These are phyloP conservation scores for Speleostelium caveatum DNA, from an alignment of 78 protist species.

Conservation along the genomic window DNA sequence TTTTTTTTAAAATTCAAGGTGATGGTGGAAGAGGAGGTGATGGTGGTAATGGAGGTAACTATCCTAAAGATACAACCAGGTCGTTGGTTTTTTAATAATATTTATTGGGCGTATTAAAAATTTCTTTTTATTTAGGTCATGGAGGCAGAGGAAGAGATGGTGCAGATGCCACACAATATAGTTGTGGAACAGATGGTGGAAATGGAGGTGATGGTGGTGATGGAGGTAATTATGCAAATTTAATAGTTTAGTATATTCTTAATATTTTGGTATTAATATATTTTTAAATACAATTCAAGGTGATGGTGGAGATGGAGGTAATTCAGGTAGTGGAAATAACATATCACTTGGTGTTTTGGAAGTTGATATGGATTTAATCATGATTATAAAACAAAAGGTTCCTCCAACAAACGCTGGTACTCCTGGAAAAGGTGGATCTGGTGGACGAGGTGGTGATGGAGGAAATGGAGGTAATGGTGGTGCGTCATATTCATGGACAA, in stretches of 20 bases:
- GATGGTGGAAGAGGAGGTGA: conserved; percentile 56
- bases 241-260: too few relatives aligned
- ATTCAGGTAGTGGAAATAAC: conserved; percentile 44
- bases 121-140: too few relatives aligned
- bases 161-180: conserved; percentile 11
- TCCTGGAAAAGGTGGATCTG: conserved; percentile 16
- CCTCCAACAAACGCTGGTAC: conserved; percentile 24
- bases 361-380: conserved; percentile 37
- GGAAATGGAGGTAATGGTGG: conserved; percentile 63
- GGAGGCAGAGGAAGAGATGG: conserved; percentile 45
- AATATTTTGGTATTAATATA: too few relatives aligned
- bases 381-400: conserved; percentile 49
- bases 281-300: too few relatives aligned
- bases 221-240: too few relatives aligned
- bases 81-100: not conserved
- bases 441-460: conserved; percentile 25
- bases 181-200: conserved; percentile 50
- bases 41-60: conserved; percentile 29
- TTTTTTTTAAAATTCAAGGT: too few relatives aligned
- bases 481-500: conserved; percentile 15
- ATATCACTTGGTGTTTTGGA: not conserved
- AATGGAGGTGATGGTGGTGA: conserved; percentile 47
- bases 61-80: not conserved
- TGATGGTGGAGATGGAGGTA: conserved; percentile 64
- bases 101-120: too few relatives aligned